Conservation (phyloP, 2,329 filamentous ascomycete genomes). For the Aspergillus versicolor region DNA sequence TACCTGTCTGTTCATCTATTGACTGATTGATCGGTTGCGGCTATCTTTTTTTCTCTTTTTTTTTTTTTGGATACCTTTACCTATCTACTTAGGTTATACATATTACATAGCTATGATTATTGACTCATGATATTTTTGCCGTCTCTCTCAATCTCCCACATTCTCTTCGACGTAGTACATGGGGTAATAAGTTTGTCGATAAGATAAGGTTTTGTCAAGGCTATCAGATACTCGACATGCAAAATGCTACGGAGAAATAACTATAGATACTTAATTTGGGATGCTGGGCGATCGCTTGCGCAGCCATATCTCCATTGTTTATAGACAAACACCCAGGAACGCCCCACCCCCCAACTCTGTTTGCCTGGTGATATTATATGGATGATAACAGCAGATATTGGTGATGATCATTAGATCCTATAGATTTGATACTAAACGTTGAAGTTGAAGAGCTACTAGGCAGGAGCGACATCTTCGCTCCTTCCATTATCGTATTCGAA, state of each 20-base stretch:
- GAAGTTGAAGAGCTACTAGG: no score
- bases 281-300: neutral
- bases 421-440: no score
- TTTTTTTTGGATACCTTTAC: slow-evolving; percentile 8
- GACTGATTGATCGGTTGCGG: neutral
- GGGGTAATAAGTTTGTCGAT: neutral
- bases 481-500: no score
- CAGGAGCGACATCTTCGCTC: no score
- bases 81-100: neutral
- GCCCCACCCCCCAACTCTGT: neutral
- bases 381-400: neutral
- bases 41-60: neutral
- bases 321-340: neutral
- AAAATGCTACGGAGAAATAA: no score
- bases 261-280: no score
- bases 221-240: no score
- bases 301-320: neutral
- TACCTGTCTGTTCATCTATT: neutral
- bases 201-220: no score
- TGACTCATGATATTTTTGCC: neutral
- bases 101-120: slow-evolving; percentile 2
- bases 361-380: neutral
- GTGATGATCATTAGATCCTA: no score
- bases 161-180: neutral
- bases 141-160: neutral